A percentile compares a stretch with the other conserved stretches of the same genome.
Evolutionary conservation across 257 asterid genomes (phyloP).

Genomic region (Plantago major): DNA sequence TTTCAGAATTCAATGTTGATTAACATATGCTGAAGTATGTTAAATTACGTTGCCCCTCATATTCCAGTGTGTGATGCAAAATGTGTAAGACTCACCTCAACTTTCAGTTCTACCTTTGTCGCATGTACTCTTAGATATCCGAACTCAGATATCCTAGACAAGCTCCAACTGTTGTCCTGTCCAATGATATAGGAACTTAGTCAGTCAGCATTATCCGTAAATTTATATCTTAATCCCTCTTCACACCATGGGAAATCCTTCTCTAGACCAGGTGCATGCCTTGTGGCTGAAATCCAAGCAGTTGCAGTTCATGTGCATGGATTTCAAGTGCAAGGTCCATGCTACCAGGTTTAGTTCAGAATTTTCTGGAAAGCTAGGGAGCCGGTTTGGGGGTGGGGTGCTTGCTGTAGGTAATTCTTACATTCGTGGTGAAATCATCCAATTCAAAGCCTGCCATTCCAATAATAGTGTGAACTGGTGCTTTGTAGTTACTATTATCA

Average conservation of each 20-base stretch:
- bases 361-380: too few relatives aligned
- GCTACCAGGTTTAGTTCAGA: too few relatives aligned
- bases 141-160: slow-evolving; percentile 43
- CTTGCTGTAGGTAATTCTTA: slow-evolving; percentile 19
- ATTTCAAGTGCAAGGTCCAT: too few relatives aligned
- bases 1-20: not conserved
- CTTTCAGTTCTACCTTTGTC: slow-evolving; percentile 42
- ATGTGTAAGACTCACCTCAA: slow-evolving; percentile 42
- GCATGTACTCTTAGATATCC: slow-evolving; percentile 61
- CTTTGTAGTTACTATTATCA: slow-evolving; percentile 47
- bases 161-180: slow-evolving; percentile 68
- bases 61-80: not conserved
- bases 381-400: not conserved
- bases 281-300: too few relatives aligned
- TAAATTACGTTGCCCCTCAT: not conserved
- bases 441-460: slow-evolving; percentile 90
- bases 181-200: not conserved
- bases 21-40: not conserved
- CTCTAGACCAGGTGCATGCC: too few relatives aligned
- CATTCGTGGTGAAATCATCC: slow-evolving; percentile 50
- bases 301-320: too few relatives aligned
- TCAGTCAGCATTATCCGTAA: not conserved
- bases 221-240: not conserved
- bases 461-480: slow-evolving; percentile 74
- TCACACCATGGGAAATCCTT: not conserved